These are phyloP conservation scores for Amaranthus cruentus DNA, from an alignment of 148 eudicot genomes.

Conservation along the genomic window DNA sequence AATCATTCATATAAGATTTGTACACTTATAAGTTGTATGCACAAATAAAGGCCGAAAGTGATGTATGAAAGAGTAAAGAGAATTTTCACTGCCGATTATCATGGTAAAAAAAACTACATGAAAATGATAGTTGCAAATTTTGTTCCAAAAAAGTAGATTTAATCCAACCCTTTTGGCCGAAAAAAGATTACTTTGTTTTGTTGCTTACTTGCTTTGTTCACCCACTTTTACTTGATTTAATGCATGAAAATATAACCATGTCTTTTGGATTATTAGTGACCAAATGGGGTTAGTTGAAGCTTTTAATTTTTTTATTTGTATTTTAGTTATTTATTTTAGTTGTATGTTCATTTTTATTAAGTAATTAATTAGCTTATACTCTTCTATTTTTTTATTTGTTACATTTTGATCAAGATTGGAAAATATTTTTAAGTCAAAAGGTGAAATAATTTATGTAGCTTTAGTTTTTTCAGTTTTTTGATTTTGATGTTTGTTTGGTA, in stretches of 20 bases:
- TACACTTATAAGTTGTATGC: not conserved
- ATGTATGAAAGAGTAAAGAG: constrained; percentile 12
- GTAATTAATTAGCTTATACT: no score
- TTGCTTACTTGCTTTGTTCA: not conserved
- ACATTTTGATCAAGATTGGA: no score
- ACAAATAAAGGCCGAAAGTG: constrained; percentile 14
- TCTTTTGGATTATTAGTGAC: no score
- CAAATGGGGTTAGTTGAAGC: no score
- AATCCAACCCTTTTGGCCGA: not conserved
- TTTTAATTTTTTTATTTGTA: no score
- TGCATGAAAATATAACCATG: constrained; percentile 5
- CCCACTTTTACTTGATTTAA: not conserved
- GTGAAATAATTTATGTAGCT: no score
- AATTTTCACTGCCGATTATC: constrained; percentile 7
- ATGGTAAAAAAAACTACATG: not conserved
- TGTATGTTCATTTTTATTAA: no score
- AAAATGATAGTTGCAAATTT: constrained; percentile 12
- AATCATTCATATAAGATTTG: not conserved
- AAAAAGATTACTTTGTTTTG: constrained; percentile 7
- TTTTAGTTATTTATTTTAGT: no score
- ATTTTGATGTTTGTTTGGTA: no score
- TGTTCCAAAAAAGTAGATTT: constrained; percentile 19
- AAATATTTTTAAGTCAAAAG: no score
- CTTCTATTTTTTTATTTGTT: no score
- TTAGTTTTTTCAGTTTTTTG: no score